These are phyloP conservation scores for Populus tremula DNA, from an alignment of 345 rosid genomes.

Conservation along the genomic window DNA sequence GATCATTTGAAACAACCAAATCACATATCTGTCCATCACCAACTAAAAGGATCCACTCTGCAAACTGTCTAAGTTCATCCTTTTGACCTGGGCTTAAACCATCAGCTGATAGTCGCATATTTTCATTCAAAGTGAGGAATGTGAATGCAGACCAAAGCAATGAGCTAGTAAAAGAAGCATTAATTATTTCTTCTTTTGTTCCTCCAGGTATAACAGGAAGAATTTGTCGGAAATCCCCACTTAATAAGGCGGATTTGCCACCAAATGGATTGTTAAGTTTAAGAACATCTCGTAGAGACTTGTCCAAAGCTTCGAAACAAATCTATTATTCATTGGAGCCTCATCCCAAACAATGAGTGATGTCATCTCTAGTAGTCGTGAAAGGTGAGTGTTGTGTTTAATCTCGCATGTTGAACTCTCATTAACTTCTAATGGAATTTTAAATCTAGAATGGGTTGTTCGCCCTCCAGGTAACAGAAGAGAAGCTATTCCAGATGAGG, in stretches of 20 bases:
- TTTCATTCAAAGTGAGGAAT: neutral
- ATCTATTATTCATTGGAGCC: neutral
- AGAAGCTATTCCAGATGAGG: neutral
- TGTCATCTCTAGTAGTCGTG: neutral
- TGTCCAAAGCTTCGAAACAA: neutral
- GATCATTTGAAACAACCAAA: neutral
- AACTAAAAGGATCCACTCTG: neutral
- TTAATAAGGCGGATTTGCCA: neutral
- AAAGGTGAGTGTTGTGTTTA: neutral
- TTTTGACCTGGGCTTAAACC: neutral
- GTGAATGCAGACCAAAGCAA: neutral
- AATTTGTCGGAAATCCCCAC: neutral
- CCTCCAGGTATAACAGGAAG: neutral
- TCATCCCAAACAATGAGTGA: neutral
- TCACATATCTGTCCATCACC: neutral
- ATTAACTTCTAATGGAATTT: neutral
- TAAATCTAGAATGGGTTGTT: neutral
- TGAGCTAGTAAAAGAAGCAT: neutral
- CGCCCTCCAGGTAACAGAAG: neutral
- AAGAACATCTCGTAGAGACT: neutral
- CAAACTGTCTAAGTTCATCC: neutral
- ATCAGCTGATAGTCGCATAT: neutral
- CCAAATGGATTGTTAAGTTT: neutral
- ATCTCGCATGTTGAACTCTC: neutral
- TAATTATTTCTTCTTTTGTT: neutral